Base-by-base conservation (phyloP, 805 yeast species). In the Metschnikowia drakensbergensis region DNA sequence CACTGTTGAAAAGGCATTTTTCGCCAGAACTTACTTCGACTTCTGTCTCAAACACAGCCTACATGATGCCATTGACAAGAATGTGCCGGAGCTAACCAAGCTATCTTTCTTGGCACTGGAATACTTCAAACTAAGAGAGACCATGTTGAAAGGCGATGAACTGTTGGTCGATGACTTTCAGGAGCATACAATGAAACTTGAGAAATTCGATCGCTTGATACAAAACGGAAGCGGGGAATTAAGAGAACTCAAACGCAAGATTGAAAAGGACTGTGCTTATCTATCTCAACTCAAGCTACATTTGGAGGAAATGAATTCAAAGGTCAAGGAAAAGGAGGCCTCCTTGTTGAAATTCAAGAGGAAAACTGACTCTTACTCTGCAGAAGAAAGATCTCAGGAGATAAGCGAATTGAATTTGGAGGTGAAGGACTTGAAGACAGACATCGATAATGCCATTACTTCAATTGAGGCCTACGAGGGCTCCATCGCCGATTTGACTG, bases 81-180 rank as follows among this genome's bases (percentile, higher is more conserved):
- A 77, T 54, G 84, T 84, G 63, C 96, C 96, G 0, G 97, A 88
- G 52, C 80, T 94, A 3, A 76, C 89, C 1, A 82, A 75, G 45
- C 73, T 90, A 48, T 86, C 96, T 0, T 76, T 75, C 22, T 67
- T 77, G 8, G 64, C 90, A 25, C 74, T 76, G 37, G 72, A 69
- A 29, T 86, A 86, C 58, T 68, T 89, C 37, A 71, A 73, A 35
- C 68, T 74, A 46, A 69, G 90, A 51, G 52, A 51, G 3, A 42
- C 58, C 3, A 52, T 61, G 34, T 51, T 68, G 13, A 54, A 50
- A 10, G 51, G 54, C 23, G 63, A 70, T 37, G 53, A 55, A 4
- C 58, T 51, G 1, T 48, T 64, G 8, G 53, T 64, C 25, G 48
- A 51, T 26, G 50, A 49, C 17, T 45, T 46, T 28, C 34, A 37